Percentiles rank a stretch among this genome's conserved stretches.
These are phyloP conservation scores for Dryas integrifolia DNA, from an alignment of 331 rosid species.

Conservation along the genomic window DNA sequence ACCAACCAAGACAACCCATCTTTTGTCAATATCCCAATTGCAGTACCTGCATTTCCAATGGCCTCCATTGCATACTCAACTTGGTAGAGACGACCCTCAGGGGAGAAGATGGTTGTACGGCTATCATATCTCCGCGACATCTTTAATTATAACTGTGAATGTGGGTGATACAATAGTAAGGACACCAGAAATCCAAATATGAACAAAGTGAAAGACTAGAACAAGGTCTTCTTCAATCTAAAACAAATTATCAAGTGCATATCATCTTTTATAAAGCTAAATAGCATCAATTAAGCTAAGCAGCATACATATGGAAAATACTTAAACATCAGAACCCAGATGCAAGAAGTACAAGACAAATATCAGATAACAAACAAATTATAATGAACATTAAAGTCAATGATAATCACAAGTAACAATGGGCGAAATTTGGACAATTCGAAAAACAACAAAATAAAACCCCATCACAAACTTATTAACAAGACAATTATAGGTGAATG, in stretches of 20 bases:
- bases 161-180: background rate
- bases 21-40: constrained; percentile 63
- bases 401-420: no score
- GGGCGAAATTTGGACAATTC: no score
- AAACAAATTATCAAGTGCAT: no score
- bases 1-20: constrained; percentile 64
- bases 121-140: constrained; percentile 71
- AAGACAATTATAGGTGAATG: background rate
- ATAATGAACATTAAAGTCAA: no score
- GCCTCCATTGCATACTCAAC: constrained; percentile 79
- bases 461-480: background rate
- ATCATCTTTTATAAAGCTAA: no score
- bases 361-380: background rate
- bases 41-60: constrained; percentile 48
- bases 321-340: background rate
- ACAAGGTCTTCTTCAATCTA: background rate
- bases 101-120: constrained; percentile 70
- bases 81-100: constrained; percentile 73
- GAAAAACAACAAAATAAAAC: background rate
- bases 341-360: background rate
- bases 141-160: constrained; percentile 17
- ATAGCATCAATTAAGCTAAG: background rate
- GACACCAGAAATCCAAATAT: background rate
- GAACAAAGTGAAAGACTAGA: background rate
- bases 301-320: background rate